These are phyloP conservation scores for Pseudogymnoascus sp. DNA, from an alignment of 2,329 filamentous ascomycete genomes.

Conservation along the genomic window DNA sequence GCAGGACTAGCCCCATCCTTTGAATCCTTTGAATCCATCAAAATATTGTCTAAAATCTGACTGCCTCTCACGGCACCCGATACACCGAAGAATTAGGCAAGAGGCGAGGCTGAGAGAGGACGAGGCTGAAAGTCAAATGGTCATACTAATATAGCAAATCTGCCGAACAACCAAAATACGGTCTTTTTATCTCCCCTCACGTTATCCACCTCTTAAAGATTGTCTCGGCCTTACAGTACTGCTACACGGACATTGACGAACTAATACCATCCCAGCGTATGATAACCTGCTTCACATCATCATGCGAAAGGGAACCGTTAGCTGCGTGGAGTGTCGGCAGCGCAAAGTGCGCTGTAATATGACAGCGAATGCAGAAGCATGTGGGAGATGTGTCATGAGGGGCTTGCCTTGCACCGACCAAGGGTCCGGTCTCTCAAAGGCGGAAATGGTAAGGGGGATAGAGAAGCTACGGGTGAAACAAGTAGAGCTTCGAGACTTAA, in stretches of 20 bases:
- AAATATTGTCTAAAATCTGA: no score
- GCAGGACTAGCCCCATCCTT: no score
- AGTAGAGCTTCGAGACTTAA: slow-evolving; percentile 24
- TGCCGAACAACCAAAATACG: background rate
- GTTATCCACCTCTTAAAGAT: background rate
- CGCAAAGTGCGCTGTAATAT: slow-evolving; percentile 44
- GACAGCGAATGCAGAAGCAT: slow-evolving; percentile 31
- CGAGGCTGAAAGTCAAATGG: background rate
- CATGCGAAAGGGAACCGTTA: slow-evolving; percentile 30
- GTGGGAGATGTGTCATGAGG: slow-evolving; percentile 39
- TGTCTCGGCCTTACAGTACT: background rate
- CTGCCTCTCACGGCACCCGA: no score
- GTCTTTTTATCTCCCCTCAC: background rate
- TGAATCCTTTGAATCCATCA: no score
- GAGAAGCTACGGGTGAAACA: slow-evolving; percentile 15
- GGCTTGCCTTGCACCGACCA: slow-evolving; percentile 40
- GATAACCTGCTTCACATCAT: slow-evolving; percentile 20
- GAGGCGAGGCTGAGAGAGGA: background rate
- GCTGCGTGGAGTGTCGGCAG: slow-evolving; percentile 38
- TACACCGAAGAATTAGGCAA: background rate
- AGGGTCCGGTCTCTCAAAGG: slow-evolving; percentile 21
- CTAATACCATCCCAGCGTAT: background rate
- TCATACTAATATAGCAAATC: background rate
- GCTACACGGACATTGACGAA: background rate
- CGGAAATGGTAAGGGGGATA: slow-evolving; percentile 12